These are phyloP conservation scores for Pestalotiopsis sp. DNA, from an alignment of 2,329 filamentous ascomycete species.

Conservation along the genomic window DNA sequence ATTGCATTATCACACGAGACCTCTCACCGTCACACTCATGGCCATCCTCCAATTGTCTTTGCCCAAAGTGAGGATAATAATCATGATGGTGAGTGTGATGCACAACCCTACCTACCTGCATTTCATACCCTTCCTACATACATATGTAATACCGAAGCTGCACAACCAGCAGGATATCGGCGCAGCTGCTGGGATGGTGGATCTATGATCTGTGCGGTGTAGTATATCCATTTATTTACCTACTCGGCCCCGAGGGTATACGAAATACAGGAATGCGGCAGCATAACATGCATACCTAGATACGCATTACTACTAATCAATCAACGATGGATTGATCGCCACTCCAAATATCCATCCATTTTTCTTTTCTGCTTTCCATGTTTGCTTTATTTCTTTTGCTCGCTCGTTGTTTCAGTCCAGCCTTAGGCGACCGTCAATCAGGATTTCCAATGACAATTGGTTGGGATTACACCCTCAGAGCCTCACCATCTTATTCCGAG, in stretches of 20 bases:
- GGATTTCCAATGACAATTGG: neutral
- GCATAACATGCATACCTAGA: no score
- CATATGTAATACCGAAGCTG: no score
- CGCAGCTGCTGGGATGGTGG: no score
- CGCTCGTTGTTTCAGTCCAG: neutral
- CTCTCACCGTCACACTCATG: neutral
- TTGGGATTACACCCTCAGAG: neutral
- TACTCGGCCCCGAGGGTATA: no score
- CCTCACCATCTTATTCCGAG: neutral
- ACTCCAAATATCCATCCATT: neutral
- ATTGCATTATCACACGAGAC: neutral
- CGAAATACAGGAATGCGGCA: no score
- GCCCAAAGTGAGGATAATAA: no score
- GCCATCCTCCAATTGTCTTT: no score
- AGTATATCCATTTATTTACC: no score
- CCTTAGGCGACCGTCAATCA: neutral
- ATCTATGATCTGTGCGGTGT: no score
- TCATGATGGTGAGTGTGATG: neutral
- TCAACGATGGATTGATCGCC: neutral
- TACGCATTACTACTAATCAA: neutral
- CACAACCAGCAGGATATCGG: no score
- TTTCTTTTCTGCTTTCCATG: neutral
- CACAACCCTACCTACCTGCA: no score
- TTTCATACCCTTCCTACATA: no score
- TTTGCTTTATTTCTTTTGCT: neutral